Evolutionary conservation across 306 rosid species (phyloP).

Genomic region (Abrus precatorius): DNA sequence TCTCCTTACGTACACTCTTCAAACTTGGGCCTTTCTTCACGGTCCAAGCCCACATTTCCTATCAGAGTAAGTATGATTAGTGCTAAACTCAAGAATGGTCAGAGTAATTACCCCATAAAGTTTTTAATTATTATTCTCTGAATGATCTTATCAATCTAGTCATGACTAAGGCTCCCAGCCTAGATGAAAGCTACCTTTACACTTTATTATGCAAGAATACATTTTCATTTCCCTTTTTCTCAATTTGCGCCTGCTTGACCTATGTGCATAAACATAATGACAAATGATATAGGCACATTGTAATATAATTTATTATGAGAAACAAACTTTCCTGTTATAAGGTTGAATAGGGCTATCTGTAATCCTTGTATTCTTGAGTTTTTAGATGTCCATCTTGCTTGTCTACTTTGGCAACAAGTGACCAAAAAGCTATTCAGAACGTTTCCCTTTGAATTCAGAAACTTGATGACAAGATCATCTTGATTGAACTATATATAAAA

Average conservation of each 20-base stretch:
- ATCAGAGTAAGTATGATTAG: not conserved
- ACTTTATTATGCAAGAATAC: not conserved
- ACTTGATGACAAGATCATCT: conserved; percentile 5
- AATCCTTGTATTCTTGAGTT: conserved; percentile 33
- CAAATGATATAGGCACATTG: not conserved
- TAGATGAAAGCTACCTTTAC: not conserved
- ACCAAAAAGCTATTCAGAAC: conserved; percentile 9
- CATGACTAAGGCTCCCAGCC: not conserved
- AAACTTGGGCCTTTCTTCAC: too few species aligned
- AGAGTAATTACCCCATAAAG: not conserved
- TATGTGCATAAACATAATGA: not conserved
- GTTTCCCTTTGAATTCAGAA: conserved; percentile 33
- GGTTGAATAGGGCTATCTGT: not conserved
- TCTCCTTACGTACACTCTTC: too few species aligned
- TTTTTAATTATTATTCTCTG: conserved; percentile 14
- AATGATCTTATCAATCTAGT: conserved; percentile 12
- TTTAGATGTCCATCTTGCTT: conserved; percentile 18
- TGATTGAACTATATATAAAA: conserved; percentile 3
- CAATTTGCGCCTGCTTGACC: not conserved
- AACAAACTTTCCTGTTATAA: conserved; percentile 19
- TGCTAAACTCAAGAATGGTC: not conserved
- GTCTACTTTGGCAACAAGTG: conserved; percentile 6
- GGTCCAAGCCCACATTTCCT: too few species aligned
- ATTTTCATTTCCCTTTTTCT: not conserved
- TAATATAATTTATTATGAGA: conserved; percentile 5